These are phyloP conservation scores for Euphorbia lathyris DNA, from an alignment of 345 rosid genomes.

Conservation along the genomic window DNA sequence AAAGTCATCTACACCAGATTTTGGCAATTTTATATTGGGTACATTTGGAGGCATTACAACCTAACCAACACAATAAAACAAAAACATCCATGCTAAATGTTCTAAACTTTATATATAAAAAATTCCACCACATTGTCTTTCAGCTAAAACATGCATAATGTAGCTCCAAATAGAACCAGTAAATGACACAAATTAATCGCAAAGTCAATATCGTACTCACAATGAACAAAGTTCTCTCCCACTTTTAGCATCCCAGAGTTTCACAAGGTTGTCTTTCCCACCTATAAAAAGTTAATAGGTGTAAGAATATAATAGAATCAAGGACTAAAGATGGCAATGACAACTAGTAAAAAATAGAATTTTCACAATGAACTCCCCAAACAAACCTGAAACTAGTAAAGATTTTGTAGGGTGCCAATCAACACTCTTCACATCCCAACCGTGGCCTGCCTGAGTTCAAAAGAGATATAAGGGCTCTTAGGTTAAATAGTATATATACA, in stretches of 20 bases:
- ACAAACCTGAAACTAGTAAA: conserved; percentile 80
- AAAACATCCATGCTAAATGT: too few relatives aligned
- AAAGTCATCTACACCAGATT: too few relatives aligned
- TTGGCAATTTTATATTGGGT: too few relatives aligned
- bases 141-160: background rate
- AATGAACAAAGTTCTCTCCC: conserved; percentile 91
- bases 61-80: too few relatives aligned
- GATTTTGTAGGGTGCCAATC: conserved; percentile 99
- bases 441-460: conserved; percentile 99
- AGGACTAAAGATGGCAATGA: background rate
- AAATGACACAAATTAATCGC: conserved; percentile 8
- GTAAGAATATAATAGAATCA: conserved; percentile 1
- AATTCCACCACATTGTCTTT: background rate
- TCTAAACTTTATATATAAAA: too few relatives aligned
- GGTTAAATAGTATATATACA: conserved; percentile 28
- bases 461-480: conserved; percentile 35
- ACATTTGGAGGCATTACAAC: too few relatives aligned
- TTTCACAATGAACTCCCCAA: conserved; percentile 10
- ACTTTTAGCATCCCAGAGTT: conserved; percentile 97
- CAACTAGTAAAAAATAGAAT: conserved; percentile 1
- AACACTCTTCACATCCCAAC: conserved; percentile 99
- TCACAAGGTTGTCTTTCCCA: conserved; percentile 94
- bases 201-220: conserved; percentile 44
- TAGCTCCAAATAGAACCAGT: background rate
- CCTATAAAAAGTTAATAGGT: conserved; percentile 39